A percentile compares a stretch with the other conserved stretches of the same genome.
Evolutionary conservation across 495 filamentous ascomycete species (phyloP).

Genomic region (Penicillium desertorum): DNA sequence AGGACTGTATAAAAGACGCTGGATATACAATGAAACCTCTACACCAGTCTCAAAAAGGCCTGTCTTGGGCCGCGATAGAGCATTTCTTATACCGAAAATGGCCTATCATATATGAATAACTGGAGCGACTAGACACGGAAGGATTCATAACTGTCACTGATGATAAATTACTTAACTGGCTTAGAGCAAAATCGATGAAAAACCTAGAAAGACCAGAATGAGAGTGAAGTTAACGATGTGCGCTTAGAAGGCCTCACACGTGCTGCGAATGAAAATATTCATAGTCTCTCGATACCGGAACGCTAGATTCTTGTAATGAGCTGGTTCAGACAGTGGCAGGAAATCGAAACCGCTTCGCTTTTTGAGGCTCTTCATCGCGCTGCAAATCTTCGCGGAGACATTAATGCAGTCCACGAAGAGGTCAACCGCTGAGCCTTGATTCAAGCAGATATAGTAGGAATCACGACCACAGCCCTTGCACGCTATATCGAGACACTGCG

Average conservation of each 20-base stretch:
- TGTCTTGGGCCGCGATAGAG: constrained; percentile 3
- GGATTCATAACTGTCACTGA: constrained; percentile 8
- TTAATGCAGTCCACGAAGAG: constrained; percentile 14
- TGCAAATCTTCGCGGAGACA: constrained; percentile 6
- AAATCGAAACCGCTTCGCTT: constrained; percentile 6
- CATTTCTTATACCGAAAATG: constrained; percentile 6
- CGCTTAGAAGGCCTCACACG: constrained; percentile 9
- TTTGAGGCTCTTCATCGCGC: constrained; percentile 12
- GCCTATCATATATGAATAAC: constrained; percentile 7
- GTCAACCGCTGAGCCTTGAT: constrained; percentile 12
- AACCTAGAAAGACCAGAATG: neutral
- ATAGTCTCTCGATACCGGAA: constrained; percentile 2
- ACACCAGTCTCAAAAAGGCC: constrained; percentile 14
- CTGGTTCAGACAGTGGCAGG: constrained; percentile 12
- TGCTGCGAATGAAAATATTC: constrained; percentile 1
- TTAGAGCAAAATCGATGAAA: constrained; percentile 1
- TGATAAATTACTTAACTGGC: constrained; percentile 6
- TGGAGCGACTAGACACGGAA: neutral
- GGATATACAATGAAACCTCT: constrained; percentile 12
- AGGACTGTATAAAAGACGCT: neutral
- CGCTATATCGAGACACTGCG: constrained; percentile 26
- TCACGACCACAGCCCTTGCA: constrained; percentile 39
- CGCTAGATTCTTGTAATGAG: constrained; percentile 8
- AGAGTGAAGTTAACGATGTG: constrained; percentile 6
- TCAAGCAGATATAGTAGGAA: constrained; percentile 32